Evolutionary conservation across 2,329 filamentous ascomycete species (phyloP), one percentile per base, ranked within the genome.

Genomic region (Colletotrichum gigasporum): DNA sequence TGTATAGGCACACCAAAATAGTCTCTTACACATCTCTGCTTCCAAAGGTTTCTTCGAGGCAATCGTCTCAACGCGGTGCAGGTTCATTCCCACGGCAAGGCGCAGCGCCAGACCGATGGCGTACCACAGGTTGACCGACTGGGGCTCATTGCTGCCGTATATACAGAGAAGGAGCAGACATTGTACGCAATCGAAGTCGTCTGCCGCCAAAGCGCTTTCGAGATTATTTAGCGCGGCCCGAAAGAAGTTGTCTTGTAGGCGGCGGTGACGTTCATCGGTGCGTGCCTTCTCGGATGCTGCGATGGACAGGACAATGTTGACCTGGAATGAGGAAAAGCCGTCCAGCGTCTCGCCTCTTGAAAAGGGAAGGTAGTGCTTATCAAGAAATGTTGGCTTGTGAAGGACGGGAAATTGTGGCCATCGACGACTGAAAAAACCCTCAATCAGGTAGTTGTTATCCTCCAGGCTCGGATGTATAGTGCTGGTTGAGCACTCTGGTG

Each of bases 1-100:
- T n/a, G 63, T 60, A 34, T 73, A 73, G 7, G 73, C 63, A 37
- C 71, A 70, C 73, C 73, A 75, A 60, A 72, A 74, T 1, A 75
- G 52, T 3, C 73, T 68, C 18, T 73, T 72, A 32, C 51, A 42
- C 66, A 74, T 71, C 41, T 75, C 71, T 26, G 50, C 51, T 8
- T 65, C 30, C n/a, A 69, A 32, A 12, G 62, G 14, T 8, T 59
- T 52, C 26, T 62, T 55, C 16, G 59, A 48, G 4, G 30, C 45
- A 2, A 70, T 37, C 24, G 67, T 57, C 22, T 72, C 69, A 1
- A 37, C 45, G 16, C 69, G 67, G 26, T 55, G 48, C 1, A 72
- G 37, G 14, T 72, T 67, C 18, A 72, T 67, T 2, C 70, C 68
- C 12, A 70, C 50, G 4, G 69, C 69, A 11, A 71, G 48, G 3